Percentiles rank a stretch among this genome's conserved stretches.
phyloP scores from a whole-genome alignment of 768 basidiomycete species.

The Russula ochroleuca region DNA sequence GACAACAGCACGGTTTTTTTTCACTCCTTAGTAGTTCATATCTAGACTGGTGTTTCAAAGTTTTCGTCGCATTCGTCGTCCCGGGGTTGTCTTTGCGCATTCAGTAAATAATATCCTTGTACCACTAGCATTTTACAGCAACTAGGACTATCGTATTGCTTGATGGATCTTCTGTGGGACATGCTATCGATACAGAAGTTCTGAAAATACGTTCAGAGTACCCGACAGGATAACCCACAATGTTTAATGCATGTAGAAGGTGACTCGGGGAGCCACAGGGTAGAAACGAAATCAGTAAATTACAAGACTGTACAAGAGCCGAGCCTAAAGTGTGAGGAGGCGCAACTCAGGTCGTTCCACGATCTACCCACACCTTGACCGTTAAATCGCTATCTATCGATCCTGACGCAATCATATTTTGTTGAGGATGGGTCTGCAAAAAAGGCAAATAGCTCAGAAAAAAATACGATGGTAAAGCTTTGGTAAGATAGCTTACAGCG shows the following conservation, averaged over 20 bases:
- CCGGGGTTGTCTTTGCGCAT: not conserved
- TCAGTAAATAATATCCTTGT: slow-evolving; percentile 20
- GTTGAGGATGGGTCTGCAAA: slow-evolving; percentile 71
- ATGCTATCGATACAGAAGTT: slow-evolving; percentile 6
- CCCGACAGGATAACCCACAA: not conserved
- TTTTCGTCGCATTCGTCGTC: slow-evolving; percentile 10
- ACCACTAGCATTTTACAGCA: slow-evolving; percentile 20
- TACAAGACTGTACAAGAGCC: not conserved
- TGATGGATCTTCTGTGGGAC: not conserved
- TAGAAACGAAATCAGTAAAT: not conserved
- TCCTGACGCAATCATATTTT: slow-evolving; percentile 85
- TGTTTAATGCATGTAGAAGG: not conserved
- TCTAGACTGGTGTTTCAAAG: slow-evolving; percentile 9
- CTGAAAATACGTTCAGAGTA: not conserved
- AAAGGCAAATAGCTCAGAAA: slow-evolving; percentile 1
- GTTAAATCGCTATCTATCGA: slow-evolving; percentile 80
- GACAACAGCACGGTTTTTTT: not conserved
- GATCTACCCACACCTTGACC: slow-evolving; percentile 80
- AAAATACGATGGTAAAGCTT: slow-evolving; percentile 13
- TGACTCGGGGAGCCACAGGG: not conserved
- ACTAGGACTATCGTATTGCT: slow-evolving; percentile 10
- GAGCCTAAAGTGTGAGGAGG: not conserved
- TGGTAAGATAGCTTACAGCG: slow-evolving; percentile 46
- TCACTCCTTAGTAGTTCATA: slow-evolving; percentile 2
- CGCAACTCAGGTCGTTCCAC: slow-evolving; percentile 19